A percentile compares a stretch with the other conserved stretches of the same genome.
Conservation (phyloP, 352 stramenopile species). For the Globisporangium iwayamae region DNA sequence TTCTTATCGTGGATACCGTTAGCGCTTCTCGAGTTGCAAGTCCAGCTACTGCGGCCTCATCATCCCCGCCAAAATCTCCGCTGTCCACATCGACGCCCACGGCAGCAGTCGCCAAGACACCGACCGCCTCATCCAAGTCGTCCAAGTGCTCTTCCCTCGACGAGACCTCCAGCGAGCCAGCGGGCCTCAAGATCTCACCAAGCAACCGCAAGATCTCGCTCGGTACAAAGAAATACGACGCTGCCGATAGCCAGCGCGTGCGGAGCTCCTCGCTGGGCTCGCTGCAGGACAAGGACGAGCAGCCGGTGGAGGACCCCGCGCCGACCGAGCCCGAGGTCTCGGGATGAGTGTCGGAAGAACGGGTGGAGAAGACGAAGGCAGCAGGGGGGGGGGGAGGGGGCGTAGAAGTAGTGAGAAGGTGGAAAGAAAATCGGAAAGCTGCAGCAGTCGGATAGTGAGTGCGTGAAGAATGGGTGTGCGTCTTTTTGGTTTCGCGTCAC, state of each 20-base stretch:
- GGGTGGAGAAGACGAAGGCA: background rate
- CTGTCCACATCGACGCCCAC: background rate
- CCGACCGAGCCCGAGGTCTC: background rate
- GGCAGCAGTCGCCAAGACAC: constrained; percentile 1
- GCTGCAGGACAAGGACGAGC: constrained; percentile 27
- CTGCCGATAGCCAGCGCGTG: constrained; percentile 20
- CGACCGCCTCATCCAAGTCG: constrained; percentile 5
- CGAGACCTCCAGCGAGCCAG: background rate
- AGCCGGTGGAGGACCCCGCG: background rate
- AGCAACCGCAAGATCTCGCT: constrained; percentile 43
- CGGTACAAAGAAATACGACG: constrained; percentile 24
- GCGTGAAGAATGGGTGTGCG: background rate
- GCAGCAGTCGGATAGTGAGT: background rate
- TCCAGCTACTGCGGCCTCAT: background rate
- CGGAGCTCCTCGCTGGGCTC: constrained; percentile 38
- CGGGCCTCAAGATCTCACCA: constrained; percentile 38
- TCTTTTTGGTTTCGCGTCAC: background rate
- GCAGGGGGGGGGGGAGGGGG: background rate
- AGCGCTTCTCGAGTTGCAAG: background rate
- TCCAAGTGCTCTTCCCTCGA: constrained; percentile 2
- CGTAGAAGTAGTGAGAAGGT: background rate
- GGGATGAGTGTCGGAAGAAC: constrained; percentile 1
- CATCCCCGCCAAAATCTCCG: background rate
- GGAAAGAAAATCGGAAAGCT: background rate
- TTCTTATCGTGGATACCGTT: background rate